Base-by-base conservation (phyloP, 73 alveolate genomes). In the Paramecium sonneborni region DNA sequence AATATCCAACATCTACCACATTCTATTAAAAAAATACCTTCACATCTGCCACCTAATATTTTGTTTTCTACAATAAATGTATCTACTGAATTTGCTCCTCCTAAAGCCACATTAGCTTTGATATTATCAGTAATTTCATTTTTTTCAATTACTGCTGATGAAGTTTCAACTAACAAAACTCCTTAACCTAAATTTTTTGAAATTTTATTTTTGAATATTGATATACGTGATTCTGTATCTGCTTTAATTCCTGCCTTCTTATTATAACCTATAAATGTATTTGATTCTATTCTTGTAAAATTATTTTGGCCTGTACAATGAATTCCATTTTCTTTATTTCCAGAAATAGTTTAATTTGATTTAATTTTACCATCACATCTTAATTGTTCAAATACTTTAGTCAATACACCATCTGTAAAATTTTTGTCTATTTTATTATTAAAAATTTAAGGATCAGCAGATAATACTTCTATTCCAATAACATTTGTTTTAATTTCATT, bases 61-160 rank as follows among this genome's bases (percentile, higher is more conserved):
- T 93, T 94, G 92, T 98, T 98, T 72, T 95, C 95, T 14, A 96
- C 85, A 21, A 98, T 97, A 39, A 95, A 94, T 1, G 98, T 94
- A 93, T 95, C 97, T 9, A 95, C 93, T 5, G 99, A 97, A 46
- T 95, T 94, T 43, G 93, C 97, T 15, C 99, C 99, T 28, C 99
- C 99, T 76, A 97, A 95, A 23, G 99, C 99, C 10, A 98, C 94
- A 85, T 98, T 98, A 7, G 99, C 99, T 92, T 98, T 98, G 90
- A 96, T 94, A 94, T 98, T 98, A 39, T 94, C 92, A 85, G 55
- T 95, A 28, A 98, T 97, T 92, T 97, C 98, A 94, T 98, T 98
- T 58, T 93, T 92, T 85, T 98, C 99, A 2, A 98, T 97, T 18
- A 95, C 95, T 3, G 99, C 99, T 39, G 96, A 92, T 6, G 99